Evolutionary conservation across 495 filamentous ascomycete genomes (phyloP).

Genomic region (Tuber magnatum): DNA sequence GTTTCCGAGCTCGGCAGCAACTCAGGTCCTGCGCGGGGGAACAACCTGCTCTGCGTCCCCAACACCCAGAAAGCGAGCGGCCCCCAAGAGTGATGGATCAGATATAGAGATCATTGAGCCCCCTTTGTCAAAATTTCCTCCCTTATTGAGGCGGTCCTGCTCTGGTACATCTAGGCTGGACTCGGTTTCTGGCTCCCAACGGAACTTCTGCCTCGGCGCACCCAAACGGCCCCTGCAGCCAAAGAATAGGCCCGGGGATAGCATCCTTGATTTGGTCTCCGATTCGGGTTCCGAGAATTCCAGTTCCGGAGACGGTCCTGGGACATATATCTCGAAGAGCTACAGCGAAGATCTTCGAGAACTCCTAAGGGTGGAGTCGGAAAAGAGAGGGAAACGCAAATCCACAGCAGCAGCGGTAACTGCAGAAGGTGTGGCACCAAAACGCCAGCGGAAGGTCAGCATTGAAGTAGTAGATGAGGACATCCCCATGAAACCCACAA

Average conservation of each 20-base stretch:
- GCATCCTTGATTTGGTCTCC: not conserved
- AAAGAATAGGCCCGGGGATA: not conserved
- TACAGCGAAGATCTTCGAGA: conserved; percentile 11
- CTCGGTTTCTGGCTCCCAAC: not conserved
- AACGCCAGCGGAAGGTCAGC: conserved; percentile 7
- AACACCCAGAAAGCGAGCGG: not conserved
- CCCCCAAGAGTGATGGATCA: not conserved
- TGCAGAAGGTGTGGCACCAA: conserved; percentile 1
- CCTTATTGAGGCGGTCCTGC: not conserved
- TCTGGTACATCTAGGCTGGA: not conserved
- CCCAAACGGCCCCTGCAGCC: not conserved
- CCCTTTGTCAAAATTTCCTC: not conserved
- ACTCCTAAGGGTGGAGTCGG: not conserved
- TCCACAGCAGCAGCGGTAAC: not conserved
- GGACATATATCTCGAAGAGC: not conserved
- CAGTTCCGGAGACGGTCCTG: not conserved
- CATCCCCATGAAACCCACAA: not conserved
- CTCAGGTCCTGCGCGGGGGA: not conserved
- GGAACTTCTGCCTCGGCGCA: not conserved
- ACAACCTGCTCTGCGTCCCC: not conserved
- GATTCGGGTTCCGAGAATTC: not conserved
- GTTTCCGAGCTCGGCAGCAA: not conserved
- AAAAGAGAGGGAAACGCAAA: conserved; percentile 1
- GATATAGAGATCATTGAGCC: not conserved
- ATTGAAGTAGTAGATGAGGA: not conserved